Evolutionary conservation across 495 filamentous ascomycete genomes (phyloP).

Genomic region (Penicillium diatomitis): DNA sequence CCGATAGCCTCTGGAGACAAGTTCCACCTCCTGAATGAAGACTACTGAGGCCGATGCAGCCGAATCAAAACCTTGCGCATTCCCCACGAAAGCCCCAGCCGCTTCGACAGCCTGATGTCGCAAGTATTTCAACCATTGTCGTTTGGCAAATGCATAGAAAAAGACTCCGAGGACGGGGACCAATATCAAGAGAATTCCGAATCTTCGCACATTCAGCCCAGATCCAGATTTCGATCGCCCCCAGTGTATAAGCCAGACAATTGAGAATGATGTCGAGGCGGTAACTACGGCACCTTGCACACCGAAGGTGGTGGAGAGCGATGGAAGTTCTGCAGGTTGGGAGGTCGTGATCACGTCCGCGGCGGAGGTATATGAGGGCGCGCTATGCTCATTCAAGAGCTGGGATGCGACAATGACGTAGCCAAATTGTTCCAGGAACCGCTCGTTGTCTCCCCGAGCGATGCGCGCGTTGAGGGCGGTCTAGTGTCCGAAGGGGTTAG

Average conservation of each 20-base stretch:
- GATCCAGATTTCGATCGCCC: conserved; percentile 26
- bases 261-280: conserved; percentile 49
- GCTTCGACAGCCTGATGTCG: conserved; percentile 67
- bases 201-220: conserved; percentile 32
- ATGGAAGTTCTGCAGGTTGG: conserved; percentile 26
- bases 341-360: conserved; percentile 29
- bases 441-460: conserved; percentile 70
- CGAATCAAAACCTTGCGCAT: conserved; percentile 75
- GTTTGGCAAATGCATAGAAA: conserved; percentile 62
- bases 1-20: conserved; percentile 88
- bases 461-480: conserved; percentile 59
- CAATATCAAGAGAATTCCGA: conserved; percentile 50
- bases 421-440: conserved; percentile 90
- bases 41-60: conserved; percentile 70
- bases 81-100: conserved; percentile 62
- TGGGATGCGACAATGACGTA: conserved; percentile 95
- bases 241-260: conserved; percentile 71
- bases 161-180: conserved; percentile 46
- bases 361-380: conserved; percentile 38
- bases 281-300: conserved; percentile 45
- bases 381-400: conserved; percentile 62
- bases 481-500: conserved; percentile 10
- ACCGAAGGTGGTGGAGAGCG: conserved; percentile 35
- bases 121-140: conserved; percentile 79
- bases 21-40: conserved; percentile 91